Conservation (phyloP, 257 asterid species). For the Nicotiana attenuata region DNA sequence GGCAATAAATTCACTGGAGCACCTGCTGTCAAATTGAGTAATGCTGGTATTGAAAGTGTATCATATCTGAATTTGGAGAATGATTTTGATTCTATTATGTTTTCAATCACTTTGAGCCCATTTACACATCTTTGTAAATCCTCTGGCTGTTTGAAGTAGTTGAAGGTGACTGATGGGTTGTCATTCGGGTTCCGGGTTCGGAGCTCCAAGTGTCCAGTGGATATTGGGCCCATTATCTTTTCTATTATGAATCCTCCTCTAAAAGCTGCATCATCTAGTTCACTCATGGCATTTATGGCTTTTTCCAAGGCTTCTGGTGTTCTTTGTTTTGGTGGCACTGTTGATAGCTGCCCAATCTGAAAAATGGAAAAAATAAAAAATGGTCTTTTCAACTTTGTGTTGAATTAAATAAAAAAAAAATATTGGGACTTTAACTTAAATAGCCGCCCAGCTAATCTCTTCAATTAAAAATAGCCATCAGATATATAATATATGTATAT, state of each 20-base stretch:
- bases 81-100: slow-evolving; percentile 53
- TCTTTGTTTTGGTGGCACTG: slow-evolving; percentile 81
- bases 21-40: slow-evolving; percentile 68
- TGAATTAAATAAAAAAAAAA: no score
- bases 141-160: slow-evolving; percentile 58
- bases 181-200: slow-evolving; percentile 41
- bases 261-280: slow-evolving; percentile 38
- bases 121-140: slow-evolving; percentile 62
- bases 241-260: slow-evolving; percentile 80
- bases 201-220: slow-evolving; percentile 60
- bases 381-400: neutral
- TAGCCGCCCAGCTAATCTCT: no score
- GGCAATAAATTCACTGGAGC: slow-evolving; percentile 66
- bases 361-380: neutral
- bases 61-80: slow-evolving; percentile 47
- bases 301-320: slow-evolving; percentile 54
- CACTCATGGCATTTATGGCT: slow-evolving; percentile 51
- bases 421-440: no score
- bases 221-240: slow-evolving; percentile 65
- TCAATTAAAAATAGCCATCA: no score
- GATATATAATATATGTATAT: no score
- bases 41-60: slow-evolving; percentile 30
- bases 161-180: slow-evolving; percentile 73
- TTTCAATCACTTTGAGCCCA: slow-evolving; percentile 57
- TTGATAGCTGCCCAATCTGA: slow-evolving; percentile 83